Evolutionary conservation across 148 eudicot species (phyloP).

Genomic region (Arbutus unedo): DNA sequence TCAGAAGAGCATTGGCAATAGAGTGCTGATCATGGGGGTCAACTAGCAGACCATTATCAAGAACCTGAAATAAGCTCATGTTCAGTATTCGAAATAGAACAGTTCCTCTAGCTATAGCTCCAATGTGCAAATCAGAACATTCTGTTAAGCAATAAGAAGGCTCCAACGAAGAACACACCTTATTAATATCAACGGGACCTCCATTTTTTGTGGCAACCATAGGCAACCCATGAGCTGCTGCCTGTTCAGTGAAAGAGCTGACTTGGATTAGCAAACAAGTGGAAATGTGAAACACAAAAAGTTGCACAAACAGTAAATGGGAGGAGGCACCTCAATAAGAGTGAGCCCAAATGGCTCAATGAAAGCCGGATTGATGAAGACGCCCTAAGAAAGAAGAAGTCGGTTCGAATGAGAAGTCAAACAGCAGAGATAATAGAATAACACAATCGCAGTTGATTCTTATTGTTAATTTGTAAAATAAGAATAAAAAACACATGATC

Average conservation of each 20-base stretch:
- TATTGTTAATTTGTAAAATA: not conserved
- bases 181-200: slow-evolving; percentile 88
- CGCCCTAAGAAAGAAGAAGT: slow-evolving; percentile 52
- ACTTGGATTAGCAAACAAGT: not conserved
- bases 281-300: slow-evolving; percentile 5
- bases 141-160: not conserved
- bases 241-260: slow-evolving; percentile 42
- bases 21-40: slow-evolving; percentile 90
- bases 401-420: not conserved
- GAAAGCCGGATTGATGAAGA: slow-evolving; percentile 88
- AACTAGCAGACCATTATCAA: slow-evolving; percentile 84
- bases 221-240: slow-evolving; percentile 90
- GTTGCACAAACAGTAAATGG: not conserved
- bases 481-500: not conserved
- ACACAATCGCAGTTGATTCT: not conserved
- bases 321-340: slow-evolving; percentile 63
- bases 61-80: slow-evolving; percentile 41
- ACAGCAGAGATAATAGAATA: not conserved
- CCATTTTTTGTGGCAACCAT: slow-evolving; percentile 93
- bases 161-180: slow-evolving; percentile 35
- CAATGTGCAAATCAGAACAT: not conserved
- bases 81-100: not conserved
- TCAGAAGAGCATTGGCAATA: slow-evolving; percentile 75
- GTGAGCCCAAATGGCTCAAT: slow-evolving; percentile 96
- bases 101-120: slow-evolving; percentile 9